Evolutionary conservation across 1,139 yeast species (phyloP), one percentile per base, ranked within the genome.

Genomic region (Diutina catenulata): DNA sequence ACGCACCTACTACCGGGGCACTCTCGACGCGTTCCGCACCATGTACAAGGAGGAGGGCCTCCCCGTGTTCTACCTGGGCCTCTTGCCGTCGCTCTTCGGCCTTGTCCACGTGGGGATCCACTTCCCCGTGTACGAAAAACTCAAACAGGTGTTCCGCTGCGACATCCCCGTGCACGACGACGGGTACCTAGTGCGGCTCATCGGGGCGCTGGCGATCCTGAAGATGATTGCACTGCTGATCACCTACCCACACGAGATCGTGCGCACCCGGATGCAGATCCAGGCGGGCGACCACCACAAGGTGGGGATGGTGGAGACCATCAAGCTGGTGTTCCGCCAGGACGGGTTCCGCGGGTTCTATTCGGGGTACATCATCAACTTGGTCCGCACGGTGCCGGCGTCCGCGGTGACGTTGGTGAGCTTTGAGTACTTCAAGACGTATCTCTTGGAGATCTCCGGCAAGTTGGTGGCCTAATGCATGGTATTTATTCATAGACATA

Each of bases 191-290:
- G 68, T 62, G 50, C 48, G 68, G 36, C 52, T 67, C 24, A 59
- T 86, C 4, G 49, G 72, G 15, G 94, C 97, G 2, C 82, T 94
- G 2, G 74, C 91, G 9, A 50, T 79, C 9, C 81, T 95, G 5
- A 91, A 91, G 55, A 82, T 88, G 80, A 68, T 81, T 39, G 98
- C 98, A 3, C 80, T 94, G 39, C 68, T 87, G 2, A 68, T 86
- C 40, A 88, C 98, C 0, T 91, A 91, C 52, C 98, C 98, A 1
- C 99, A 91, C 60, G 99, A 91, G 56, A 91, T 91, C 32, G 66
- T 93, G 38, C 71, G 99, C 48, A 88, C 98, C 4, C 70, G 97
- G 50, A 72, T 87, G 73, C 98, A 91, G 60, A 74, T 82, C 49
- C 66, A 59, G 42, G 43, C 46, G 14, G 37, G 40, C 15, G 39